Conservation (phyloP, 176 grass and related monocot species). For the Phyllostachys edulis region DNA sequence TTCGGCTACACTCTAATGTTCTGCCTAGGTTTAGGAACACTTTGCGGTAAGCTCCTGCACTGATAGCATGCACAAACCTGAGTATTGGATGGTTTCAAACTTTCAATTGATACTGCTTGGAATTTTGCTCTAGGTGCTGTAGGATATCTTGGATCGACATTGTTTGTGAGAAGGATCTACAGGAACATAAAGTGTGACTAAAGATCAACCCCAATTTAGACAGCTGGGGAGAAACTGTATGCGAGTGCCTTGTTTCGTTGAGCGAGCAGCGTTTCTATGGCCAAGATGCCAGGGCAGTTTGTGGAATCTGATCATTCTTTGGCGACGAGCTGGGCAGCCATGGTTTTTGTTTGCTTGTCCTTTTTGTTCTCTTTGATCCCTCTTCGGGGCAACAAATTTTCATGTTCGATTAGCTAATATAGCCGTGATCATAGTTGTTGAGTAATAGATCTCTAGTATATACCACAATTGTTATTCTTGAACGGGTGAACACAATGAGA, state of each 20-base stretch:
- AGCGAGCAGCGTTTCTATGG: slow-evolving; percentile 3
- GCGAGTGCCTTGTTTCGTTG: slow-evolving; percentile 1
- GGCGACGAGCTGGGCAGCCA: neutral
- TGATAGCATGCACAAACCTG: neutral
- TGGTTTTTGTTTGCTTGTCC: slow-evolving; percentile 8
- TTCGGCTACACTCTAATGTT: slow-evolving; percentile 98
- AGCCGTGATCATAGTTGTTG: slow-evolving; percentile 28
- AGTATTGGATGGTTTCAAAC: neutral
- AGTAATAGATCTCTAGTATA: slow-evolving; percentile 37
- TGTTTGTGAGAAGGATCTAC: slow-evolving; percentile 81
- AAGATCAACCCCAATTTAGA: slow-evolving; percentile 2
- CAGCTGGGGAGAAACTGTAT: neutral
- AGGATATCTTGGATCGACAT: slow-evolving; percentile 74
- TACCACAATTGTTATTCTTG: slow-evolving; percentile 41
- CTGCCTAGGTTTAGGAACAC: slow-evolving; percentile 90
- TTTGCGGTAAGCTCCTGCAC: slow-evolving; percentile 63
- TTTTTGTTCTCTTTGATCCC: slow-evolving; percentile 5
- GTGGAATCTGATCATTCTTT: slow-evolving; percentile 21
- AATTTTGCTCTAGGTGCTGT: slow-evolving; percentile 54
- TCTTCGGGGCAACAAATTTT: slow-evolving; percentile 21
- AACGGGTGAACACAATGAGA: neutral
- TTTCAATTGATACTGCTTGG: slow-evolving; percentile 9
- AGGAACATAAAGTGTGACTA: slow-evolving; percentile 87
- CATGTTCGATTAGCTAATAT: slow-evolving; percentile 37
- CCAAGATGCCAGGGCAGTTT: slow-evolving; percentile 12